Conservation (phyloP, 2,329 filamentous ascomycete species). For the Exophiala phaeomuriformis region DNA sequence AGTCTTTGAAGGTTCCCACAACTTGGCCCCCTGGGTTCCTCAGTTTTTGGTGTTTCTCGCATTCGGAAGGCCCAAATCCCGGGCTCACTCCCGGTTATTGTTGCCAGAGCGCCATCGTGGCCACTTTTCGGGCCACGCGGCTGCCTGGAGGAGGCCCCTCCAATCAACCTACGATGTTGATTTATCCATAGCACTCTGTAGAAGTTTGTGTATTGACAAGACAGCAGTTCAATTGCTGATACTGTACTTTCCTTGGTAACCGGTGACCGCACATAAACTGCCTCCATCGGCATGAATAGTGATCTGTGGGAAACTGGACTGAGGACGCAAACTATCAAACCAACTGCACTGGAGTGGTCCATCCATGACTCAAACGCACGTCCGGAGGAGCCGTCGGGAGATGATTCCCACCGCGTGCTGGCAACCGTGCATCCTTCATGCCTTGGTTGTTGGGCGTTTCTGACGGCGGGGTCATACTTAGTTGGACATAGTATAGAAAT, state of each 20-base stretch:
- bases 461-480: background rate
- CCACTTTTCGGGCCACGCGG: conserved; percentile 1
- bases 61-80: no score
- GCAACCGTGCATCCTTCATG: conserved; percentile 1
- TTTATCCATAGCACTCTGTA: conserved; percentile 5
- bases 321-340: conserved; percentile 5
- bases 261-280: conserved; percentile 1
- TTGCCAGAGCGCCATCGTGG: no score
- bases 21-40: background rate
- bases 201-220: background rate
- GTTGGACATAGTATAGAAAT: conserved; percentile 3
- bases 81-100: no score
- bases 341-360: conserved; percentile 5
- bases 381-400: conserved; percentile 1
- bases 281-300: conserved; percentile 5
- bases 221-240: conserved; percentile 3
- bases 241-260: conserved; percentile 5
- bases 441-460: background rate
- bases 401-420: background rate
- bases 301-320: conserved; percentile 2
- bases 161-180: conserved; percentile 1
- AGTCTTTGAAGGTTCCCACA: background rate
- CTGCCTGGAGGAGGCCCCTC: background rate
- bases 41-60: background rate
- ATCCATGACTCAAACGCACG: conserved; percentile 1